Conservation (phyloP, 441 rosid species). For the Hura crepitans region DNA sequence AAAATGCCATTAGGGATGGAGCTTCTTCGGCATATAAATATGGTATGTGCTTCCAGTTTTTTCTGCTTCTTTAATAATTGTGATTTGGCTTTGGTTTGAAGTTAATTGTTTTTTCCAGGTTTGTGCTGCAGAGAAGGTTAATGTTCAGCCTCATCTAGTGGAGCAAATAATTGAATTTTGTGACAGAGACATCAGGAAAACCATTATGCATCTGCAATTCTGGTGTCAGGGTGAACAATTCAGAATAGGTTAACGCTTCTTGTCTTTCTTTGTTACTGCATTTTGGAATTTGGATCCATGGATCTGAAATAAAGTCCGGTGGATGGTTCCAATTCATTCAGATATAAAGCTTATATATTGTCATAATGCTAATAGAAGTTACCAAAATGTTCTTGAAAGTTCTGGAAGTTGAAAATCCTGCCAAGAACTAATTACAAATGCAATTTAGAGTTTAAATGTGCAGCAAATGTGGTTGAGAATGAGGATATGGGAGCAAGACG, state of each 20-base stretch:
- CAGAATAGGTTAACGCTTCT: constrained; percentile 45
- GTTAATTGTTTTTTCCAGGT: constrained; percentile 38
- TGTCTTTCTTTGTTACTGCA: background rate
- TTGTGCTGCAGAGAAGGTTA: constrained; percentile 64
- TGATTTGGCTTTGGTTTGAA: background rate
- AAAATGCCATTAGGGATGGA: constrained; percentile 52
- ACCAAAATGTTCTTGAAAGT: background rate
- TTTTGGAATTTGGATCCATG: background rate
- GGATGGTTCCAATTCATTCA: background rate
- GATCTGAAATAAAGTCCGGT: background rate
- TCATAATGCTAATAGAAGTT: background rate
- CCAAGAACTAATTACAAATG: background rate
- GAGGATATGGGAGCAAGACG: background rate
- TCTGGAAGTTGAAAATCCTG: background rate
- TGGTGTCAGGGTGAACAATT: constrained; percentile 72
- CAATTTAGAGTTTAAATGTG: background rate
- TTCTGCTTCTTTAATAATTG: constrained; percentile 14
- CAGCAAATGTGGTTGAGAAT: background rate
- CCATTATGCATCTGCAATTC: constrained; percentile 79
- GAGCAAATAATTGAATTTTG: constrained; percentile 51
- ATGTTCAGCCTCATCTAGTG: constrained; percentile 45
- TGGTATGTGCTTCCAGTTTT: constrained; percentile 39
- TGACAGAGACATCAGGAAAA: constrained; percentile 74
- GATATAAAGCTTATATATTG: background rate
- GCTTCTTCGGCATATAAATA: constrained; percentile 47